Evolutionary conservation across 1,284 basidiomycete genomes (phyloP).

Genomic region (Gymnopus androsaceus): DNA sequence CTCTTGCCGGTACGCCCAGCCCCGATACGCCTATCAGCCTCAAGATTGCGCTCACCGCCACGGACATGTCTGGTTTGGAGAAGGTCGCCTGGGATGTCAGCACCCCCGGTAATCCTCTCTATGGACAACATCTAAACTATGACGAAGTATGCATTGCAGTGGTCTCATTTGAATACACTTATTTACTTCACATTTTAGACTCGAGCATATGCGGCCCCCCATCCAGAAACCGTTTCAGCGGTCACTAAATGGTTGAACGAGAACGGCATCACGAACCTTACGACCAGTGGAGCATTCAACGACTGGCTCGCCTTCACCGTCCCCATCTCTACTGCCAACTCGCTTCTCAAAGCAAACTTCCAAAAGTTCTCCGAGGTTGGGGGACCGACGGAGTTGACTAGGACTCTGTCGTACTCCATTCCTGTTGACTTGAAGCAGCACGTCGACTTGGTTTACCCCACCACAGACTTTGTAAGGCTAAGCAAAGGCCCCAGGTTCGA

Average conservation of each 20-base stretch:
- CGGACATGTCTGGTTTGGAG: slow-evolving; percentile 36
- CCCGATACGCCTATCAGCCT: slow-evolving; percentile 13
- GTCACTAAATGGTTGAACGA: slow-evolving; percentile 40
- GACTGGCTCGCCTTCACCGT: slow-evolving; percentile 44
- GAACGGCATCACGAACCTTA: slow-evolving; percentile 35
- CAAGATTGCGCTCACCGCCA: slow-evolving; percentile 16
- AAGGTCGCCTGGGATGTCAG: slow-evolving; percentile 33
- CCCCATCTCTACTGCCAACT: slow-evolving; percentile 39
- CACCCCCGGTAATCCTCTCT: slow-evolving; percentile 28
- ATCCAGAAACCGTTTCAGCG: slow-evolving; percentile 32
- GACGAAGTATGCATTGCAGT: slow-evolving; percentile 26
- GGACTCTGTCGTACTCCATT: slow-evolving; percentile 45
- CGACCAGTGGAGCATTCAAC: slow-evolving; percentile 34
- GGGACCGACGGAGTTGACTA: slow-evolving; percentile 32
- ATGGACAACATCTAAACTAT: slow-evolving; percentile 33
- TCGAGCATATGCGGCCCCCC: slow-evolving; percentile 39
- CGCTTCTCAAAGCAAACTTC: slow-evolving; percentile 40
- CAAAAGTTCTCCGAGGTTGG: slow-evolving; percentile 37
- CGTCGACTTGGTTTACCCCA: slow-evolving; percentile 43
- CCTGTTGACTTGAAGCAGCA: slow-evolving; percentile 38
- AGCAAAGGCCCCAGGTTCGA: slow-evolving; percentile 20
- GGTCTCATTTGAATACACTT: not conserved
- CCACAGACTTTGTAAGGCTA: slow-evolving; percentile 25
- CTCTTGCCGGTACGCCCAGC: slow-evolving; percentile 13
- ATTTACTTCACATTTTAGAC: slow-evolving; percentile 28